These are phyloP conservation scores for Lachancea thermotolerans DNA, from an alignment of 805 yeast species.

Conservation along the genomic window DNA sequence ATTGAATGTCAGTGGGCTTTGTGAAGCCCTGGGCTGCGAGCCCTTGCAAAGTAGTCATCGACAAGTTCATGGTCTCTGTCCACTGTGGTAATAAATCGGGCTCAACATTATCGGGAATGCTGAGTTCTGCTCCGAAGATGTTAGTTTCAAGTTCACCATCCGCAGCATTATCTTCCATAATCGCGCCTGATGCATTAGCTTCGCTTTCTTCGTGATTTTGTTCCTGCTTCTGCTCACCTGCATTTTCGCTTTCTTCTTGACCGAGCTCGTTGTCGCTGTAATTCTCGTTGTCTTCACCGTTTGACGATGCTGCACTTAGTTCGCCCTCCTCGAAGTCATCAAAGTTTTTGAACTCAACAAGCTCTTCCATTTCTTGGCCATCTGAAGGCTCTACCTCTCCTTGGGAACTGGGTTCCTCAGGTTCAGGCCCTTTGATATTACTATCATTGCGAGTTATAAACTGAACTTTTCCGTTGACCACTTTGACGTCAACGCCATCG, in stretches of 20 bases:
- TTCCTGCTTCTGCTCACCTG: constrained; percentile 12
- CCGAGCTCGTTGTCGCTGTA: constrained; percentile 15
- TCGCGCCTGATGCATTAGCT: constrained; percentile 2
- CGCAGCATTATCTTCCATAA: constrained; percentile 8
- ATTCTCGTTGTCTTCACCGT: constrained; percentile 17
- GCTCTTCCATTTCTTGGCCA: constrained; percentile 12
- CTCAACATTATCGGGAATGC: constrained; percentile 29
- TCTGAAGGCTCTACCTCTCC: constrained; percentile 7
- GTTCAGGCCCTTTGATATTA: constrained; percentile 10
- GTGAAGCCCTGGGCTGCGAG: constrained; percentile 50
- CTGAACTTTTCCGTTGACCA: constrained; percentile 59
- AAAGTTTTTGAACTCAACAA: constrained; percentile 27
- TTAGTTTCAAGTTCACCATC: constrained; percentile 23
- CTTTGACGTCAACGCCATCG: constrained; percentile 83
- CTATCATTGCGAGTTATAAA: constrained; percentile 41
- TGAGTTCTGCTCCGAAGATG: constrained; percentile 22
- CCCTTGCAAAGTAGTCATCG: constrained; percentile 55
- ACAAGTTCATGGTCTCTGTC: constrained; percentile 40
- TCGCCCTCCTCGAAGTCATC: constrained; percentile 30
- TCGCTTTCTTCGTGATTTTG: constrained; percentile 18
- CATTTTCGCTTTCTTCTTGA: constrained; percentile 17
- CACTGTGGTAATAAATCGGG: constrained; percentile 53
- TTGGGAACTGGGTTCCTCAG: constrained; percentile 8
- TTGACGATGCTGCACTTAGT: constrained; percentile 21
- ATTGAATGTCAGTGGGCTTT: constrained; percentile 82